Evolutionary conservation across 257 asterid species (phyloP), one percentile per base, ranked within the genome.

Genomic region (Ajuga chamaepitys): DNA sequence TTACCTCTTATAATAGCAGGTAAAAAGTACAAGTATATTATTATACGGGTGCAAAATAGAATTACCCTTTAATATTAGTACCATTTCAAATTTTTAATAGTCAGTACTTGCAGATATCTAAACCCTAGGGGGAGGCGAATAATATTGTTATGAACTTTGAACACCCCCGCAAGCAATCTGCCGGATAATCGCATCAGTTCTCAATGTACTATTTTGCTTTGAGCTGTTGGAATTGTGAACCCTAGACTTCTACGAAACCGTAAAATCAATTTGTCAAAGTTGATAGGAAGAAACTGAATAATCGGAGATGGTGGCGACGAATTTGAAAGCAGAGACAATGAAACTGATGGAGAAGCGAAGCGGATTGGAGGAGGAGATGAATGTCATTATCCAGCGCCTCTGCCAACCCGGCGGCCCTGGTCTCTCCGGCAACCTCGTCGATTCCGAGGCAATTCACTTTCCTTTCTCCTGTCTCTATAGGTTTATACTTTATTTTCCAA

Each of bases 401-500:
- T 76, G 82, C 72, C 82, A 66, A 30, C 91, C 97, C 32, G 92
- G 91, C 30, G 99, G 95, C 21, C 95, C 97, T 59, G 97, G 99
- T 11, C 82, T 93, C 61, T 77, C 95, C 63, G 97, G 96, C 16
- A 86, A 76, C 70, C 92, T 90, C 26, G 37, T 88, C 62, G 96
- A 94, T 75, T 79, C 91, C 28, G 95, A 94, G 95, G 97, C 52
- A 56, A 18, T 9, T 59, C 38, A 45, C 30, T 28, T 26, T 17
- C 4, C 3, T 1, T 50, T 44, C 44, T 2, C 1, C 13, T 8
- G 5, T 32, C 21, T 41, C 0, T 57, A 44, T 57, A 18, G 3
- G 44, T 10, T 75, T 48, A 10, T 24, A 50, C 3, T 70, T 18
- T 12, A 14, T 22, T 14, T 62, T 26, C 6, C 18, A 34, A 53